These are phyloP conservation scores for Cladorrhinum samala DNA, from an alignment of 495 filamentous ascomycete genomes.

Conservation along the genomic window DNA sequence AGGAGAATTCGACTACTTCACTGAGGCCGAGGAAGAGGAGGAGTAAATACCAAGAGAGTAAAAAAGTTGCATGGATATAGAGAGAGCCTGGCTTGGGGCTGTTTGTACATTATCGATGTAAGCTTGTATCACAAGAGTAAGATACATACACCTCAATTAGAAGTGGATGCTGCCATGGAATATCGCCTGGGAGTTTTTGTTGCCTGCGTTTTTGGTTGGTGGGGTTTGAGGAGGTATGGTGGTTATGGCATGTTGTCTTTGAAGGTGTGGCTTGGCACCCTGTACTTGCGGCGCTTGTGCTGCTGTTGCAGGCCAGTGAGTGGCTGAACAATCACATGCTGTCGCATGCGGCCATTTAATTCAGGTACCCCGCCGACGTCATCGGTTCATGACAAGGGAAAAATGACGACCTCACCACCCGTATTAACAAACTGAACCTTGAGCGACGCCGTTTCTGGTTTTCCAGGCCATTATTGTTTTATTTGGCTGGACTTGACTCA, in stretches of 20 bases:
- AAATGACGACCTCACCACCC: too few relatives aligned
- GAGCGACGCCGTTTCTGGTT: too few relatives aligned
- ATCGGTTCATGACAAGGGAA: neutral
- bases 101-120: neutral
- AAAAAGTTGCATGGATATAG: constrained; percentile 3
- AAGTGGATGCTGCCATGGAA: neutral
- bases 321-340: neutral
- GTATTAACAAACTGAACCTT: too few relatives aligned
- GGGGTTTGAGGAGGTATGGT: too few relatives aligned
- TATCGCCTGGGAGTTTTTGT: too few relatives aligned
- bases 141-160: neutral
- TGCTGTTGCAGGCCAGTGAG: too few relatives aligned
- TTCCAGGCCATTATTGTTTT: too few relatives aligned
- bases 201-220: neutral
- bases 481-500: too few relatives aligned
- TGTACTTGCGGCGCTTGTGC: too few relatives aligned
- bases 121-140: neutral
- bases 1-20: constrained; percentile 78
- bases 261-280: neutral
- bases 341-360: neutral
- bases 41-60: constrained; percentile 5
- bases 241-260: too few relatives aligned
- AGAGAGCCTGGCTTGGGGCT: too few relatives aligned
- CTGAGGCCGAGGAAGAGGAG: constrained; percentile 60
- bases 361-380: neutral